These are phyloP conservation scores for Mycothermus thermophilus DNA, from an alignment of 495 filamentous ascomycete species.

Conservation along the genomic window DNA sequence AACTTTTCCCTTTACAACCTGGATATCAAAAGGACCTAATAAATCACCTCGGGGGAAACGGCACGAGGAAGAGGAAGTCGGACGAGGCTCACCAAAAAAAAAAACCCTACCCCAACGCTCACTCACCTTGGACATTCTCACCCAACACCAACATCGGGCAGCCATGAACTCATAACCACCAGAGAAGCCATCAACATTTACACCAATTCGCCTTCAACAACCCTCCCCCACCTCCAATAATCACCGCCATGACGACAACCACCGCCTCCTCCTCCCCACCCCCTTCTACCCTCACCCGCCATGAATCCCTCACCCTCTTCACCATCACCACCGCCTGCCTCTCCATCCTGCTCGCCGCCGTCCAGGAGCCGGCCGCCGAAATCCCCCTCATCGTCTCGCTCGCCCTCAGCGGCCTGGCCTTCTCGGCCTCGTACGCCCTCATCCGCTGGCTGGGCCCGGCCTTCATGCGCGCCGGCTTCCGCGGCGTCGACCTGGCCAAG, in stretches of 20 bases:
- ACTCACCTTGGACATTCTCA: neutral
- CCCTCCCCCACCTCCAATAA: neutral
- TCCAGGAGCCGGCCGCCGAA: slow-evolving; percentile 58
- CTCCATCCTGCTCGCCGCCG: slow-evolving; percentile 66
- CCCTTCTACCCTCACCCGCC: slow-evolving; percentile 39
- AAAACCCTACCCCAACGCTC: neutral
- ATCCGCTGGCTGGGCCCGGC: slow-evolving; percentile 89
- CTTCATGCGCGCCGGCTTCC: slow-evolving; percentile 79
- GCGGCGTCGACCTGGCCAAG: slow-evolving; percentile 85
- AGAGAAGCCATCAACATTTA: neutral
- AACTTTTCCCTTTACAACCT: too few relatives aligned
- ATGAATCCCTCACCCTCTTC: slow-evolving; percentile 59
- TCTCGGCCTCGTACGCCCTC: slow-evolving; percentile 62
- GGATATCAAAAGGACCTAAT: too few relatives aligned
- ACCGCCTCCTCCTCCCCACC: slow-evolving; percentile 2
- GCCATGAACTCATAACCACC: too few relatives aligned
- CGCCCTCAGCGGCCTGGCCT: slow-evolving; percentile 74
- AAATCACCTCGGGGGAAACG: neutral
- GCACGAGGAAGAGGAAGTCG: neutral
- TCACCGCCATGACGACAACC: neutral
- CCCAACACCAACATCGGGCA: too few relatives aligned
- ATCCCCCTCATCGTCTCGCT: slow-evolving; percentile 80
- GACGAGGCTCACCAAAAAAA: neutral
- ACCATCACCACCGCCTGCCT: slow-evolving; percentile 54
- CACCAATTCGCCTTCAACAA: neutral